phyloP scores from a whole-genome alignment of 768 basidiomycete genomes.

The Suillus lakei region DNA sequence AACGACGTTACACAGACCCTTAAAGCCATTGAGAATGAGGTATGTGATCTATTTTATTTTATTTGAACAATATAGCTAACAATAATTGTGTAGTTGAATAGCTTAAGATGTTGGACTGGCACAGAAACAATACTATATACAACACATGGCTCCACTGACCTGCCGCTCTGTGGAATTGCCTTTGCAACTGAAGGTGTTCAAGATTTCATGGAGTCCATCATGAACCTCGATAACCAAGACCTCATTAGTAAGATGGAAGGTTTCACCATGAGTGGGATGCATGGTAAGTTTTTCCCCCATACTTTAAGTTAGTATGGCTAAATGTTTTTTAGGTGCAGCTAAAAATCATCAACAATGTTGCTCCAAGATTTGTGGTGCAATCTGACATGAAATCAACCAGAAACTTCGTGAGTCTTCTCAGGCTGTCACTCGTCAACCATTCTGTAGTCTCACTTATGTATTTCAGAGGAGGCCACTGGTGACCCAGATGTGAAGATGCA shows the following conservation, averaged over 20 bases:
- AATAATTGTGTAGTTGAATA: constrained; percentile 2
- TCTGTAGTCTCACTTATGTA: constrained; percentile 8
- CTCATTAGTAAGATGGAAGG: constrained; percentile 16
- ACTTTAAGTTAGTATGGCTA: too few relatives aligned
- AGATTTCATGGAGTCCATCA: too few relatives aligned
- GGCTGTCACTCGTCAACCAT: too few relatives aligned
- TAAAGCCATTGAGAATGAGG: constrained; percentile 13
- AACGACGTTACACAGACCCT: constrained; percentile 15
- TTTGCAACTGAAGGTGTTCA: constrained; percentile 7
- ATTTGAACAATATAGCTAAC: too few relatives aligned
- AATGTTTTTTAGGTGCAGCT: too few relatives aligned
- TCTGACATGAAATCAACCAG: neutral
- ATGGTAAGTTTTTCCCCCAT: too few relatives aligned
- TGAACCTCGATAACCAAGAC: constrained; percentile 13
- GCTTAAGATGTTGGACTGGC: constrained; percentile 6
- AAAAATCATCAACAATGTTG: too few relatives aligned
- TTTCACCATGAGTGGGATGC: constrained; percentile 11
- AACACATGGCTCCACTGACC: constrained; percentile 6
- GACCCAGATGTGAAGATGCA: constrained; percentile 17
- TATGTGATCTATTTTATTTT: constrained; percentile 2
- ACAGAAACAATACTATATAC: constrained; percentile 11
- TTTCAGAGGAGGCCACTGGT: neutral
- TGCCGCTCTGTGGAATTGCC: constrained; percentile 5
- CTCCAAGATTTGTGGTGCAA: too few relatives aligned
- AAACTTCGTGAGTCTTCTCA: constrained; percentile 12